Evolutionary conservation across 2,329 filamentous ascomycete species (phyloP).

Genomic region (Cercospora canescens): DNA sequence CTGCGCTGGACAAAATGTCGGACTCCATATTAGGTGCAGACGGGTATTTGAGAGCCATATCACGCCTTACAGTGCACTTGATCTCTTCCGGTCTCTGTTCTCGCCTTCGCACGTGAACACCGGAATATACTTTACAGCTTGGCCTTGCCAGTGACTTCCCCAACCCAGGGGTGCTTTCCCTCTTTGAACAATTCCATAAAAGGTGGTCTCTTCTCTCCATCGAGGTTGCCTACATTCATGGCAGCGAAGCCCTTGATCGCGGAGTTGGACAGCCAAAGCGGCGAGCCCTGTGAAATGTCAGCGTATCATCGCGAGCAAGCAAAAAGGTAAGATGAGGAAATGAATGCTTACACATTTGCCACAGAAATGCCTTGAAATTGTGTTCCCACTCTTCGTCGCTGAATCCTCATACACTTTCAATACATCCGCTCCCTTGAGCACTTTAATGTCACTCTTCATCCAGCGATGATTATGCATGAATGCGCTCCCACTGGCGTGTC

Average conservation of each 20-base stretch:
- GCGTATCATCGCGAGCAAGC: neutral
- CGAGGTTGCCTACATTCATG: constrained; percentile 20
- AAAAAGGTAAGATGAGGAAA: neutral
- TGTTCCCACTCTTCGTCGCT: constrained; percentile 30
- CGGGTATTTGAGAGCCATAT: neutral
- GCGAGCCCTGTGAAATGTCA: constrained; percentile 19
- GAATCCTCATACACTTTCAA: constrained; percentile 28
- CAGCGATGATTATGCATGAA: constrained; percentile 35
- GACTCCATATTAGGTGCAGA: neutral
- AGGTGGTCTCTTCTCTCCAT: constrained; percentile 19
- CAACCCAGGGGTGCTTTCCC: constrained; percentile 16
- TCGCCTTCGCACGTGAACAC: neutral
- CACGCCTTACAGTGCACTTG: neutral
- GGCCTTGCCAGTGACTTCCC: constrained; percentile 21
- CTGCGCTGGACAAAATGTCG: no score
- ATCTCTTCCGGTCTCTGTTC: neutral
- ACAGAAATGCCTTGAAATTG: constrained; percentile 31
- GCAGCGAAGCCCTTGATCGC: constrained; percentile 23
- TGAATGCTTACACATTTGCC: constrained; percentile 28
- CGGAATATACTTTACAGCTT: constrained; percentile 16
- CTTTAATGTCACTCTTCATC: constrained; percentile 26
- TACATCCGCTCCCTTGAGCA: constrained; percentile 27
- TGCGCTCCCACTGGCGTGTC: constrained; percentile 25
- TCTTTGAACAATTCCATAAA: constrained; percentile 23
- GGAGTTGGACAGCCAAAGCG: constrained; percentile 25